These are phyloP conservation scores for Pseudognaphalium luteoalbum DNA, from an alignment of 129 eudicot genomes.

Conservation along the genomic window DNA sequence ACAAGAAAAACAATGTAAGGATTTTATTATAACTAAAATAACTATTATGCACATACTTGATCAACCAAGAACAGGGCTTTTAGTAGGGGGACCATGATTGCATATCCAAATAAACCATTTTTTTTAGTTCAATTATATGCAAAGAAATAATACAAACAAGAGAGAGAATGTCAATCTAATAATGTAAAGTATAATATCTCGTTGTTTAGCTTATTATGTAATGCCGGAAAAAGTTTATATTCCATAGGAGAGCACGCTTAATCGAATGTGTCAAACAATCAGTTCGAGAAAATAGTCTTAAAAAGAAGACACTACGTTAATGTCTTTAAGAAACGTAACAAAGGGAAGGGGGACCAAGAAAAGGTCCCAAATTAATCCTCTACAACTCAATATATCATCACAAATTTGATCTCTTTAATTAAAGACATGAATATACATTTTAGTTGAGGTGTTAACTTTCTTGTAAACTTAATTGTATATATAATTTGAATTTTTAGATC, in stretches of 20 bases:
- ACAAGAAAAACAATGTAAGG: not conserved
- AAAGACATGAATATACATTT: too few relatives aligned
- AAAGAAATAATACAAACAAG: not conserved
- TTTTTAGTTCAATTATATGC: not conserved
- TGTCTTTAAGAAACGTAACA: not conserved
- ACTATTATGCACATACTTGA: slow-evolving; percentile 29
- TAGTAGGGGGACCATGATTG: slow-evolving; percentile 39
- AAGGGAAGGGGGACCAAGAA: not conserved
- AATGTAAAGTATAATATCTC: slow-evolving; percentile 22
- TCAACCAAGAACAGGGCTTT: slow-evolving; percentile 27
- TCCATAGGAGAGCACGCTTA: slow-evolving; percentile 29
- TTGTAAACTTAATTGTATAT: too few relatives aligned
- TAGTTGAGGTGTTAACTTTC: too few relatives aligned
- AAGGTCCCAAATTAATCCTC: slow-evolving; percentile 15
- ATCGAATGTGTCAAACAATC: slow-evolving; percentile 14
- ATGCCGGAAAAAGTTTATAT: slow-evolving; percentile 23
- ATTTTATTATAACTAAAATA: slow-evolving; percentile 15
- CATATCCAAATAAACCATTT: slow-evolving; percentile 25
- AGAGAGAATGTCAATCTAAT: slow-evolving; percentile 26
- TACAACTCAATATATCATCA: not conserved
- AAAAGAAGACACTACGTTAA: slow-evolving; percentile 23
- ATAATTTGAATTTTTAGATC: too few relatives aligned
- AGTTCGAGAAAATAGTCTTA: slow-evolving; percentile 15
- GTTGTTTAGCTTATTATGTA: slow-evolving; percentile 9
- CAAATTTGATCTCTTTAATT: not conserved